Percentiles rank a stretch among this genome's conserved stretches.
Conservation (phyloP, 1,139 yeast genomes). For the Yamadazyma diddensiae region DNA sequence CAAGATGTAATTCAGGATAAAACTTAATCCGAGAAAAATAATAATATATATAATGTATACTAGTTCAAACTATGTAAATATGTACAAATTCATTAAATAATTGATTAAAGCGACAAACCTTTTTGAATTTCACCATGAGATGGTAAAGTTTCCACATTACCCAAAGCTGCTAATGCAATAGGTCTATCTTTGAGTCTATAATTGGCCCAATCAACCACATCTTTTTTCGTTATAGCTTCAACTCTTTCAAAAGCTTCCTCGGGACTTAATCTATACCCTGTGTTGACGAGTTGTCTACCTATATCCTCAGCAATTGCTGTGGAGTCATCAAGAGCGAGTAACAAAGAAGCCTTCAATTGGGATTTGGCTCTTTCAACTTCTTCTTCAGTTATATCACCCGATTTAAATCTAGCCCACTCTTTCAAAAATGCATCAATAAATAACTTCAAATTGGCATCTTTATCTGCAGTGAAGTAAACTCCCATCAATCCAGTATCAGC, state of each 20-base stretch:
- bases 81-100: constrained; percentile 3
- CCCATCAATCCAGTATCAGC: constrained; percentile 99
- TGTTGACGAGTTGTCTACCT: constrained; percentile 94
- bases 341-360: constrained; percentile 86
- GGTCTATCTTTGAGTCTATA: constrained; percentile 76
- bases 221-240: constrained; percentile 72
- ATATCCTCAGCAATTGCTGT: constrained; percentile 97
- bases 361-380: constrained; percentile 95
- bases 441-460: constrained; percentile 60
- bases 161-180: constrained; percentile 86
- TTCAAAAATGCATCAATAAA: constrained; percentile 70
- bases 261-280: constrained; percentile 87
- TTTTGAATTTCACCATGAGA: constrained; percentile 50
- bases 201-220: constrained; percentile 86
- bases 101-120: constrained; percentile 26
- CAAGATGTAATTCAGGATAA: constrained; percentile 37
- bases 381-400: constrained; percentile 71
- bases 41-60: constrained; percentile 1
- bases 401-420: constrained; percentile 86
- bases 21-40: constrained; percentile 17
- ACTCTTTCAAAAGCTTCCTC: constrained; percentile 88
- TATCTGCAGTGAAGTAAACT: constrained; percentile 83
- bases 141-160: constrained; percentile 67
- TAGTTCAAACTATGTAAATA: no score
- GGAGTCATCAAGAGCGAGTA: constrained; percentile 88